Evolutionary conservation across 495 filamentous ascomycete genomes (phyloP), one percentile per base, ranked within the genome.

Genomic region (Aspergillus campestris): DNA sequence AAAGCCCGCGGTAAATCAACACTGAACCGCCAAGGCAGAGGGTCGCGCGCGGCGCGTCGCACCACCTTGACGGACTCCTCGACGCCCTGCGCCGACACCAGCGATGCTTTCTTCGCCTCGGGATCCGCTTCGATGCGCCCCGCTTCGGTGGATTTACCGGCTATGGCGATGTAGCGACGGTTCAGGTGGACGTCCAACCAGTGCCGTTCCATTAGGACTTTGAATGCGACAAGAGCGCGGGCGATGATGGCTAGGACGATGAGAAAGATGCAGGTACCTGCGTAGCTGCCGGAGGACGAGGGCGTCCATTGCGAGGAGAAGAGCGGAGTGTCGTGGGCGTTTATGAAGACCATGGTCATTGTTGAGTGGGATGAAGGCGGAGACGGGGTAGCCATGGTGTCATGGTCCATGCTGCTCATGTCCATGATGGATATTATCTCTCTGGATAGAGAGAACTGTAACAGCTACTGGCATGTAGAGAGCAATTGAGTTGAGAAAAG

Each of bases 261-360:
- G 36, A 94, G 73, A 63, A 94, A 94, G 61, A 95, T 83, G 64
- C 89, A 94, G 31, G 87, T 91, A 33, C 75, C 88, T 5, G 84
- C 88, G 60, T 95, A 96, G 40, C 69, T 52, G 42, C 83, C 84
- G 0, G 73, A 70, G 12, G 64, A 77, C 6, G 56, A 67, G 8
- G 90, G 91, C 5, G 80, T 82, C 89, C 89, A 96, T 30, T 64
- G 49, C 0, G 66, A 51, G 6, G 86, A 84, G 73, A 78, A 95
- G 49, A 95, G 79, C 1, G 89, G 71, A 0, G 86, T 90, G 49
- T 57, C 66, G 36, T 77, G 81, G 46, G 67, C 61, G 54, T 73
- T 81, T 45, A 74, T 78, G 71, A 95, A 95, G 38, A 63, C 55
- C 58, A 68, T 64, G 31, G 47, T 12, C 70, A 73, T 73, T 13